Conservation (phyloP, 2,329 filamentous ascomycete species). For the Dactylellina parvicollis region DNA sequence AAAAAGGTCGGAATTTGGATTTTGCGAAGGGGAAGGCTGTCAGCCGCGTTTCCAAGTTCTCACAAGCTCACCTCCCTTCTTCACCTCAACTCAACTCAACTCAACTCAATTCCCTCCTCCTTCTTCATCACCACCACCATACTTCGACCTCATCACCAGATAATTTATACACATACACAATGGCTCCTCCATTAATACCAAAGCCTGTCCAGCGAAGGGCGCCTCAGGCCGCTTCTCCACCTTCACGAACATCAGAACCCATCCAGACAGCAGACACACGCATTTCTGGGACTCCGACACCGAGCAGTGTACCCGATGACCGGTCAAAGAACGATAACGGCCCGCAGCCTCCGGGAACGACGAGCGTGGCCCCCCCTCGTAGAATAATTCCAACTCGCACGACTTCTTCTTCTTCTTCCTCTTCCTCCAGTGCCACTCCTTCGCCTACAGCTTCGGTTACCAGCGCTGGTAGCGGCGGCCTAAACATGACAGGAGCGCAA, state of each 20-base stretch:
- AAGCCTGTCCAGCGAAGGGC: conserved; percentile 23
- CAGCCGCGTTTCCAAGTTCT: conserved; percentile 40
- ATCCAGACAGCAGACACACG: background rate
- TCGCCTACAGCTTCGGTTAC: background rate
- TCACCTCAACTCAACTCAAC: background rate
- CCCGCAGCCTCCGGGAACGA: no score
- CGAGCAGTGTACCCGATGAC: no score
- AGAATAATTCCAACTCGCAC: no score
- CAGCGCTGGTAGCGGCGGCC: conserved; percentile 1
- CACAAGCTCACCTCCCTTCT: background rate
- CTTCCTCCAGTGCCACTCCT: background rate
- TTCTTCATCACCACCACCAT: background rate
- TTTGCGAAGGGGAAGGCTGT: conserved; percentile 23
- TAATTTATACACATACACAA: conserved; percentile 1
- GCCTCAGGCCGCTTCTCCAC: background rate
- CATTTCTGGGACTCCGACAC: background rate
- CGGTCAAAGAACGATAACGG: no score
- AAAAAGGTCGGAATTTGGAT: conserved; percentile 22
- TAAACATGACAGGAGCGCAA: conserved; percentile 34
- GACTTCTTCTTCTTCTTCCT: no score
- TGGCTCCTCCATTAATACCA: conserved; percentile 49
- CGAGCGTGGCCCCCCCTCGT: no score
- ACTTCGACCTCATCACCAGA: background rate
- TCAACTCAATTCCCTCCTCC: background rate
- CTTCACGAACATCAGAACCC: no score